Evolutionary conservation across 257 asterid species (phyloP).

Genomic region (Fraxinus cuspidata): DNA sequence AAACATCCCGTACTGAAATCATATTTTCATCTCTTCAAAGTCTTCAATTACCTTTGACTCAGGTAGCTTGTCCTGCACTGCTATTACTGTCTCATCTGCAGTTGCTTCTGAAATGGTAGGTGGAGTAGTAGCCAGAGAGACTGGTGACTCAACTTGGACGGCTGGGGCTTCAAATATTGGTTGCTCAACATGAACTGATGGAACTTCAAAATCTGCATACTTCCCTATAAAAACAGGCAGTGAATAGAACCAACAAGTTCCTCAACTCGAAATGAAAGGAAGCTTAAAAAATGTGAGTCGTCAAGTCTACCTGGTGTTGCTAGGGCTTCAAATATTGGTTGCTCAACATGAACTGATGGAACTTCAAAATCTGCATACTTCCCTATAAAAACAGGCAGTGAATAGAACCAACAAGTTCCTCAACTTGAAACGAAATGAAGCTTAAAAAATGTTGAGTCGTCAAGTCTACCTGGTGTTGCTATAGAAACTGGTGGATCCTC

Average conservation of each 20-base stretch:
- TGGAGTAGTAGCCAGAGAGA: conserved; percentile 24
- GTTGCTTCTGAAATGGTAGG: conserved; percentile 30
- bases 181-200: not conserved
- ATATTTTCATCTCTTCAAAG: conserved; percentile 44
- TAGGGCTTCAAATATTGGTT: conserved; percentile 28
- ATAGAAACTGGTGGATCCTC: conserved; percentile 22
- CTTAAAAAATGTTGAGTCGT: conserved; percentile 30
- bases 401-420: conserved; percentile 33
- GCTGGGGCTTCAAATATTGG: conserved; percentile 31
- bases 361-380: not conserved
- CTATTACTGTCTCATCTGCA: conserved; percentile 26
- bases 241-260: conserved; percentile 33
- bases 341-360: not conserved
- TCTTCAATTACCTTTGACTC: conserved; percentile 32
- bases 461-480: conserved; percentile 12
- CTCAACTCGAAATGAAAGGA: conserved; percentile 31
- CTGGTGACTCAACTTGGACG: conserved; percentile 26
- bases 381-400: conserved; percentile 22
- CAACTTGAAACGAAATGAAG: conserved; percentile 31
- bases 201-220: not conserved
- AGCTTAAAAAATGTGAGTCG: conserved; percentile 31
- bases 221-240: conserved; percentile 21
- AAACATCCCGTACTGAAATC: conserved; percentile 22
- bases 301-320: conserved; percentile 13
- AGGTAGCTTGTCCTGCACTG: conserved; percentile 27